These are phyloP conservation scores for Trichoderma cornu-damae DNA, from an alignment of 2,329 filamentous ascomycete genomes.

Conservation along the genomic window DNA sequence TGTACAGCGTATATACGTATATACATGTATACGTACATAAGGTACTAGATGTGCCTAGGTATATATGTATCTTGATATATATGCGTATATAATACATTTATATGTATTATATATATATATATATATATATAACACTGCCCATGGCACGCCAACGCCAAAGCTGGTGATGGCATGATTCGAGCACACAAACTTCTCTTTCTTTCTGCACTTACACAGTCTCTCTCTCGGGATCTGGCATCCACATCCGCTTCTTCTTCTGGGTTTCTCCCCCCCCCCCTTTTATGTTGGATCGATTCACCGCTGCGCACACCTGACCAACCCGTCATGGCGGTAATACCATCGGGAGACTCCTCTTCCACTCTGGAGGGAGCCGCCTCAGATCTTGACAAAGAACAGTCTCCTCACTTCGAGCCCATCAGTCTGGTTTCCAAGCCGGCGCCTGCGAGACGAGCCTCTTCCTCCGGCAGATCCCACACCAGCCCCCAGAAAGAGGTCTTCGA, in stretches of 20 bases:
- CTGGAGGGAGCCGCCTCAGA: neutral
- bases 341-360: slow-evolving; percentile 1
- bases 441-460: neutral
- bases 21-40: too few relatives aligned
- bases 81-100: too few relatives aligned
- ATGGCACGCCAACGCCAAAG: slow-evolving; percentile 8
- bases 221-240: neutral
- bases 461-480: slow-evolving; percentile 6
- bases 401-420: neutral
- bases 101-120: too few relatives aligned
- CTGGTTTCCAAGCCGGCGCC: neutral
- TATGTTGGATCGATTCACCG: neutral
- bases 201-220: neutral
- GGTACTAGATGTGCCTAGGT: too few relatives aligned
- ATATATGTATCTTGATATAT: too few relatives aligned
- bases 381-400: neutral
- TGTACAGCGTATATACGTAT: neutral
- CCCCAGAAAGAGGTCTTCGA: slow-evolving; percentile 35
- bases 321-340: slow-evolving; percentile 1
- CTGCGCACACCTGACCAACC: neutral
- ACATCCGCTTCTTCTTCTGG: too few relatives aligned
- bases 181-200: neutral
- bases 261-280: neutral
- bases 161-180: slow-evolving; percentile 12
- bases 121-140: slow-evolving; percentile 12